Evolutionary conservation across 306 rosid species (phyloP).

Genomic region (Acacia acuminata): DNA sequence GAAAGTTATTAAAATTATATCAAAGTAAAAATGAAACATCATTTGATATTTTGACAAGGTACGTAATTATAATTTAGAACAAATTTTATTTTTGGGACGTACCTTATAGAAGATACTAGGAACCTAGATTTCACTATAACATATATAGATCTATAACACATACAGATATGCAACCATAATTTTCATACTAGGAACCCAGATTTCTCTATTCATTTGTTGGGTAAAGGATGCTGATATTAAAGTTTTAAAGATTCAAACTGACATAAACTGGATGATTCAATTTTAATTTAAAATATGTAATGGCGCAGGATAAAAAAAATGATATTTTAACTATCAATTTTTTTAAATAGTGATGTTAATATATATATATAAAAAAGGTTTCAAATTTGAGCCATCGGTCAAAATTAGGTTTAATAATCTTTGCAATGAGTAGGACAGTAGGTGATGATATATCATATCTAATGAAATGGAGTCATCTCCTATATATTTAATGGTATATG

Average conservation of each 20-base stretch:
- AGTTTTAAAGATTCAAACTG: no score
- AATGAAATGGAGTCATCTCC: neutral
- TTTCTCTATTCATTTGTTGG: no score
- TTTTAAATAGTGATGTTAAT: neutral
- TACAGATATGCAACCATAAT: neutral
- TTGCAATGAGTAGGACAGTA: neutral
- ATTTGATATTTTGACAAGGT: no score
- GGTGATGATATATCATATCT: neutral
- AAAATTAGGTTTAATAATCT: no score
- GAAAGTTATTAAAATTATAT: neutral
- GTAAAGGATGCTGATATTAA: neutral
- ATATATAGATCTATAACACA: neutral
- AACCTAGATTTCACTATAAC: neutral
- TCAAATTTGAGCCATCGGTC: no score
- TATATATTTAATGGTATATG: no score
- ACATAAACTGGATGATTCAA: neutral
- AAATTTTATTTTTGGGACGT: no score
- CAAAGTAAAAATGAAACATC: no score
- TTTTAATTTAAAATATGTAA: no score
- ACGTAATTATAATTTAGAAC: no score
- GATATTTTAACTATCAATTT: neutral
- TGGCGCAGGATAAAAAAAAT: neutral
- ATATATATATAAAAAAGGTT: no score
- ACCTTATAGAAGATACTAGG: neutral
- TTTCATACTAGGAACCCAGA: neutral